Conservation (phyloP, 352 stramenopile genomes). For the Phytophthora multivora region DNA sequence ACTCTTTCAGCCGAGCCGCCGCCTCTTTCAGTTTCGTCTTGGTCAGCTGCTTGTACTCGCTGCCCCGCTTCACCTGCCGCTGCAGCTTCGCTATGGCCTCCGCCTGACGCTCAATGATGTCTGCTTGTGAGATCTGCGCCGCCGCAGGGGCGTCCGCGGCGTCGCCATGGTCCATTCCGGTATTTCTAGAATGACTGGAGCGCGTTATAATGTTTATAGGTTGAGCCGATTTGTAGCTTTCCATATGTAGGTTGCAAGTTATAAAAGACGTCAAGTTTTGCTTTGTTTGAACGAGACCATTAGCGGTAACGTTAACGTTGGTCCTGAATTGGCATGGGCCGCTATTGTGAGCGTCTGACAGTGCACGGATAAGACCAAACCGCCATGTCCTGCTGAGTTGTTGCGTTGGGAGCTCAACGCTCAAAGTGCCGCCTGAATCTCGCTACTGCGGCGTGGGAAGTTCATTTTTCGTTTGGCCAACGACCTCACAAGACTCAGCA, state of each 20-base stretch:
- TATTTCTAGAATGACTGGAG: conserved; percentile 5
- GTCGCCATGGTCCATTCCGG: conserved; percentile 20
- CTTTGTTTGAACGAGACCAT: not conserved
- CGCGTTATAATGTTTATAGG: conserved; percentile 18
- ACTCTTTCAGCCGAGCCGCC: conserved; percentile 58
- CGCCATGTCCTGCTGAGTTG: conserved; percentile 5
- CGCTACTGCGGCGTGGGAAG: not conserved
- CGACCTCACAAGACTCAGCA: not conserved
- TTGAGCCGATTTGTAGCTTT: conserved; percentile 1
- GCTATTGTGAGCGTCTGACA: conserved; percentile 4
- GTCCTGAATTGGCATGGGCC: not conserved
- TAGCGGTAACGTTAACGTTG: conserved; percentile 8
- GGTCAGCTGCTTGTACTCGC: conserved; percentile 60
- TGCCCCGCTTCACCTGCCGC: conserved; percentile 36
- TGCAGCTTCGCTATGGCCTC: conserved; percentile 57
- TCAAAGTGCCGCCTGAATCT: not conserved
- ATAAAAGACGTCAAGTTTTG: not conserved
- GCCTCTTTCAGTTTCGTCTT: conserved; percentile 77
- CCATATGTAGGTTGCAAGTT: not conserved
- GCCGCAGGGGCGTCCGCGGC: conserved; percentile 26
- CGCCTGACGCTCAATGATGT: conserved; percentile 76
- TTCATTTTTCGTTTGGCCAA: conserved; percentile 18
- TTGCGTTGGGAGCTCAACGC: conserved; percentile 12
- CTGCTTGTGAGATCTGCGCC: conserved; percentile 60
- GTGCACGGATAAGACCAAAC: conserved; percentile 13